These are phyloP conservation scores for Mucor racemosus DNA, from an alignment of 371 early-diverging fungal species.

Conservation along the genomic window DNA sequence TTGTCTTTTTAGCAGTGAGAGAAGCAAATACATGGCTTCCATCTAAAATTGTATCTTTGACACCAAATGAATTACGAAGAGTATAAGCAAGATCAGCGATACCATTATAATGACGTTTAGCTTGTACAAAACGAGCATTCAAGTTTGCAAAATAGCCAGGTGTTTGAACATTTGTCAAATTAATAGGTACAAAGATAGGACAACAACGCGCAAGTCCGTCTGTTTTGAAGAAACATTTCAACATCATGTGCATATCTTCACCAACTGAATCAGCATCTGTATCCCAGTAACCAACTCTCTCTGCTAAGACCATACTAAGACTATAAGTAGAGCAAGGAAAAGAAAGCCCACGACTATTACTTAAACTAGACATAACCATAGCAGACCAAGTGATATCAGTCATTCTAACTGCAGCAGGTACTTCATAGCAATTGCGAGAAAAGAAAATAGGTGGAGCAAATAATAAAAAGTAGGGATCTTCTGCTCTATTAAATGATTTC, in stretches of 20 bases:
- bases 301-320: conserved; percentile 72
- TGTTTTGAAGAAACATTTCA: conserved; percentile 79
- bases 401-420: conserved; percentile 75
- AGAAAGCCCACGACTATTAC: conserved; percentile 63
- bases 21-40: conserved; percentile 23
- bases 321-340: conserved; percentile 83
- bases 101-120: conserved; percentile 69
- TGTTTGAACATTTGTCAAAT: conserved; percentile 77
- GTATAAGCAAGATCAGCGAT: conserved; percentile 58
- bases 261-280: conserved; percentile 80
- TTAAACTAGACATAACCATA: conserved; percentile 79
- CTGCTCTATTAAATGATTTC: conserved; percentile 31
- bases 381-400: conserved; percentile 82
- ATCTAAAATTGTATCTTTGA: conserved; percentile 15
- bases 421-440: conserved; percentile 74
- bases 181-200: conserved; percentile 77
- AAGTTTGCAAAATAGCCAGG: conserved; percentile 60
- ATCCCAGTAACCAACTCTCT: conserved; percentile 81
- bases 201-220: conserved; percentile 65
- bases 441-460: conserved; percentile 80
- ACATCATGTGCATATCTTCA: conserved; percentile 86
- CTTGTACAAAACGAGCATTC: conserved; percentile 71
- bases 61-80: conserved; percentile 37
- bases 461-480: conserved; percentile 53
- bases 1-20: conserved; percentile 36